phyloP scores from a whole-genome alignment of 257 asterid species.

The Plantago elongata region DNA sequence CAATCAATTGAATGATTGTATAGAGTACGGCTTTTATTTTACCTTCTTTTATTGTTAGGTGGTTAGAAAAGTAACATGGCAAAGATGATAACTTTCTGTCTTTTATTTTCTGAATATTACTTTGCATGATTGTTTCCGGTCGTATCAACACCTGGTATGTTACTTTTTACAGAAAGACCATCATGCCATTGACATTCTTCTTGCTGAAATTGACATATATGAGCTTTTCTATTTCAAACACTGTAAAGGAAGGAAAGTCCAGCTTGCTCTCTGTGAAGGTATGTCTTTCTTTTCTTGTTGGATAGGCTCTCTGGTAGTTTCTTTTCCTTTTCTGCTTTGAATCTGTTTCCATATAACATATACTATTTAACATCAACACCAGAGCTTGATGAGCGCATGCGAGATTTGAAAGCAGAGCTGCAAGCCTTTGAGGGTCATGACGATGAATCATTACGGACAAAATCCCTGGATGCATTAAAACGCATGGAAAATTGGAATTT shows the following conservation, averaged over 20 bases:
- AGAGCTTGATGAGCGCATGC: slow-evolving; percentile 99
- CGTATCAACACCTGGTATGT: slow-evolving; percentile 5
- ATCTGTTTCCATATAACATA: slow-evolving; percentile 15
- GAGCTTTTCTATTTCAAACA: slow-evolving; percentile 95
- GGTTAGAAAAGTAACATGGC: too few species aligned
- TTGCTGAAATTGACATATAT: slow-evolving; percentile 96
- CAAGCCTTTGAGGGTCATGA: slow-evolving; percentile 76
- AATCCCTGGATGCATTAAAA: slow-evolving; percentile 86
- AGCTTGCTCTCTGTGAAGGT: slow-evolving; percentile 99
- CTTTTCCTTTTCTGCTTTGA: not conserved
- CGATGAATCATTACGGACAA: slow-evolving; percentile 70
- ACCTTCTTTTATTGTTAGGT: too few species aligned
- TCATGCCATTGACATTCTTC: slow-evolving; percentile 86
- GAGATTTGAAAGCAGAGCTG: slow-evolving; percentile 83
- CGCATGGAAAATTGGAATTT: slow-evolving; percentile 98
- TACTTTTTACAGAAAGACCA: slow-evolving; percentile 69
- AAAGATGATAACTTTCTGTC: too few species aligned
- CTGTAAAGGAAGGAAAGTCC: slow-evolving; percentile 91
- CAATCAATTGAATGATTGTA: too few species aligned
- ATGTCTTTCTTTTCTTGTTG: slow-evolving; percentile 21
- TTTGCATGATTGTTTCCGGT: not conserved
- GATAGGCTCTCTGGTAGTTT: not conserved
- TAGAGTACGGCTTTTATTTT: too few species aligned
- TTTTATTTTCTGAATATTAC: too few species aligned
- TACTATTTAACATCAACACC: slow-evolving; percentile 25